Evolutionary conservation across 2,329 filamentous ascomycete species (phyloP).

Genomic region (Ceratocystis cubensis): DNA sequence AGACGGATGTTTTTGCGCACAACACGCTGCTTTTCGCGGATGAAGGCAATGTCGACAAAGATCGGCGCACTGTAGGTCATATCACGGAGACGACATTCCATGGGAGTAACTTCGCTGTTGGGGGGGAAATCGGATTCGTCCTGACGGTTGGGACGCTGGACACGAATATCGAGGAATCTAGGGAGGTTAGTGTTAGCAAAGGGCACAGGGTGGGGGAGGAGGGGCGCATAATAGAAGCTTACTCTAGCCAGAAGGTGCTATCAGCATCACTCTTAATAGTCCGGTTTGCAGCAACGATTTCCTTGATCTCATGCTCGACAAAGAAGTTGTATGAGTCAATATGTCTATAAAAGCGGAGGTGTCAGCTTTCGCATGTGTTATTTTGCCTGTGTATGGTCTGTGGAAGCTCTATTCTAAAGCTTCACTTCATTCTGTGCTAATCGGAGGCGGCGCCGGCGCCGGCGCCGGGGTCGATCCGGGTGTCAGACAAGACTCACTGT

Average conservation of each 20-base stretch:
- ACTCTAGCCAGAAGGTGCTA: conserved; percentile 79
- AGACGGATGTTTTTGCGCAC: conserved; percentile 67
- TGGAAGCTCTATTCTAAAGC: too few species aligned
- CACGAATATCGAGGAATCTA: conserved; percentile 72
- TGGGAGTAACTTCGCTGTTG: conserved; percentile 69
- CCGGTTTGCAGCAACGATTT: conserved; percentile 85
- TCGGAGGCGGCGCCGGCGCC: conserved; percentile 17
- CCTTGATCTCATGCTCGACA: conserved; percentile 89
- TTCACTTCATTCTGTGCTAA: neutral
- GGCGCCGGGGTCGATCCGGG: neutral
- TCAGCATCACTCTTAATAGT: conserved; percentile 86
- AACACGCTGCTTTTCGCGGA: conserved; percentile 64
- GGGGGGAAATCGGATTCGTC: conserved; percentile 61
- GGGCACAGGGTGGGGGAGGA: neutral
- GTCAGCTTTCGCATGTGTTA: neutral
- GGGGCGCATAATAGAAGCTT: conserved; percentile 21
- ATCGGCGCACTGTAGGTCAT: conserved; percentile 98
- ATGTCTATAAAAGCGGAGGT: conserved; percentile 39
- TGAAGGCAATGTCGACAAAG: conserved; percentile 81
- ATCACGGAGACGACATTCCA: conserved; percentile 91
- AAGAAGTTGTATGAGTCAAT: conserved; percentile 99
- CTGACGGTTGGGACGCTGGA: conserved; percentile 66
- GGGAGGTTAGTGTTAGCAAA: neutral
- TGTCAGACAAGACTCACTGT: conserved; percentile 17
- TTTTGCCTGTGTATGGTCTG: too few species aligned